Conservation (phyloP, 331 rosid genomes). For the Acacia concinna region DNA sequence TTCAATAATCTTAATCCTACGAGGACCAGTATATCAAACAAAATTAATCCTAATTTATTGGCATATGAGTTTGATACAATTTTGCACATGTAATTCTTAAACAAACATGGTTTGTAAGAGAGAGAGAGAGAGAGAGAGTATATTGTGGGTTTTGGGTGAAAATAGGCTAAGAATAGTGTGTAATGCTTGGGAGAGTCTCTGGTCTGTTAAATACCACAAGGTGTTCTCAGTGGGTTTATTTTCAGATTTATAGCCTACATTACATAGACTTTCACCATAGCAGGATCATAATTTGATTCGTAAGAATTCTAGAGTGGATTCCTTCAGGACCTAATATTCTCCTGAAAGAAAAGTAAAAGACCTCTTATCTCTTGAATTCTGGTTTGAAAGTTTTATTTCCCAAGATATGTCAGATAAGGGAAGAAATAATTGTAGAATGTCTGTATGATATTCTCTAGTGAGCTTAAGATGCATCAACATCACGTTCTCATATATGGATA, state of each 20-base stretch:
- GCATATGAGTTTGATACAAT: too few species aligned
- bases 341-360: neutral
- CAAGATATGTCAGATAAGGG: neutral
- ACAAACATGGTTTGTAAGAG: too few species aligned
- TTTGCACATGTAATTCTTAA: too few species aligned
- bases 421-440: neutral
- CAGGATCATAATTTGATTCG: neutral
- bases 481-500: neutral
- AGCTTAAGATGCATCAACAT: conserved; percentile 21
- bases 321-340: neutral
- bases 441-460: neutral
- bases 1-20: too few species aligned
- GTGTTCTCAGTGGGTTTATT: neutral
- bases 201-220: neutral
- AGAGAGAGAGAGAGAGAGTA: too few species aligned
- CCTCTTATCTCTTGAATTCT: neutral
- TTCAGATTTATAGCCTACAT: neutral
- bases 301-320: neutral
- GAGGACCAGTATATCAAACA: too few species aligned
- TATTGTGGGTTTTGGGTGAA: too few species aligned
- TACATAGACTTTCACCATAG: neutral
- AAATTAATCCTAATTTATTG: too few species aligned
- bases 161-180: neutral
- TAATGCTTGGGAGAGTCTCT: neutral
- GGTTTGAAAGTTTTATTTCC: neutral